A percentile compares a stretch with the other conserved stretches of the same genome.
phyloP scores from a whole-genome alignment of 148 eudicot species.

The Drosera capensis region DNA sequence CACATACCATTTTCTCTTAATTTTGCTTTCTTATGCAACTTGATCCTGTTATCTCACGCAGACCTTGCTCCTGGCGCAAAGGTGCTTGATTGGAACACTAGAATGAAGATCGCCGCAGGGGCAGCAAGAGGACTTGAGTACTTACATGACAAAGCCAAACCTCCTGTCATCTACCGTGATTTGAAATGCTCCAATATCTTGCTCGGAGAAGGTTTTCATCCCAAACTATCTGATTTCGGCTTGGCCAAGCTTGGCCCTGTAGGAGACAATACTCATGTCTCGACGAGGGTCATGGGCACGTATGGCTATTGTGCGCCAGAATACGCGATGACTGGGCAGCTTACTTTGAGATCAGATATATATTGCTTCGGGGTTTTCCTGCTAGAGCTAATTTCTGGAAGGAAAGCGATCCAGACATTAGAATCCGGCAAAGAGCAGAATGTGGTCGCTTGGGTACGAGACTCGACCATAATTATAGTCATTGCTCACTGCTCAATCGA shows the following conservation, averaged over 20 bases:
- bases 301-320: slow-evolving; percentile 11
- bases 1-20: neutral
- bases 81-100: slow-evolving; percentile 13
- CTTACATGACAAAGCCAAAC: slow-evolving; percentile 15
- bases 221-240: slow-evolving; percentile 16
- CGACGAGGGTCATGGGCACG: slow-evolving; percentile 10
- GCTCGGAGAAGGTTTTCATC: slow-evolving; percentile 10
- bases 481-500: neutral
- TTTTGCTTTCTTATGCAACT: neutral
- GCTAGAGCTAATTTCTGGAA: slow-evolving; percentile 62
- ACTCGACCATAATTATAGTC: neutral
- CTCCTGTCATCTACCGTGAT: slow-evolving; percentile 13
- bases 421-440: slow-evolving; percentile 43
- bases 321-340: slow-evolving; percentile 13
- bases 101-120: slow-evolving; percentile 15
- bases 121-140: slow-evolving; percentile 16
- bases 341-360: slow-evolving; percentile 14
- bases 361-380: slow-evolving; percentile 28
- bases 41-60: neutral
- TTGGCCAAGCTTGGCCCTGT: slow-evolving; percentile 15
- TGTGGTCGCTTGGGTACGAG: slow-evolving; percentile 61
- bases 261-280: slow-evolving; percentile 15
- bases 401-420: slow-evolving; percentile 44
- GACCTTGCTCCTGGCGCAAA: slow-evolving; percentile 5
- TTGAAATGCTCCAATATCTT: slow-evolving; percentile 14